phyloP scores from a whole-genome alignment of 495 filamentous ascomycete species.

The Achaetomiella virescens region DNA sequence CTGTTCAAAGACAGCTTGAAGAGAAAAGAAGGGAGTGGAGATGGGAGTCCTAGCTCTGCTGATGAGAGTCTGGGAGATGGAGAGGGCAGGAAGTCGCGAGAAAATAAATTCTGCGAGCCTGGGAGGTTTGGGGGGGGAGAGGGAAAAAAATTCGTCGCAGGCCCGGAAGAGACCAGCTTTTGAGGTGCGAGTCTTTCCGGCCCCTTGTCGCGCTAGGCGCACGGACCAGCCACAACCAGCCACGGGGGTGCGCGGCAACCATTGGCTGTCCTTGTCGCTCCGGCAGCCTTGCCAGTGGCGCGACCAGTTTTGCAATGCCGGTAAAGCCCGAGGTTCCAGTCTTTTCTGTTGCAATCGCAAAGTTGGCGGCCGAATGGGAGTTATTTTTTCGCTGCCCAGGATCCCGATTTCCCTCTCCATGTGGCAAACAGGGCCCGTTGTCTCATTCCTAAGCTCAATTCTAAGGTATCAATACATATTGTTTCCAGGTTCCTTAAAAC shows the following conservation, averaged over 20 bases:
- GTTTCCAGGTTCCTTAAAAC: no score
- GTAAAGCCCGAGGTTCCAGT: conserved; percentile 31
- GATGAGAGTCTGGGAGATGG: conserved; percentile 29
- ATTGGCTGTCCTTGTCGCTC: conserved; percentile 3
- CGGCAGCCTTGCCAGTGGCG: conserved; percentile 17
- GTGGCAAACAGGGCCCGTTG: background rate
- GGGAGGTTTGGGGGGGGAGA: conserved; percentile 24
- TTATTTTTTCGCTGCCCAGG: background rate
- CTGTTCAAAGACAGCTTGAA: conserved; percentile 43
- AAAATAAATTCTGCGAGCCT: conserved; percentile 42
- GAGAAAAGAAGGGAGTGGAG: conserved; percentile 42
- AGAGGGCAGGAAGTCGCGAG: conserved; percentile 33
- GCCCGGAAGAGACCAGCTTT: conserved; percentile 30
- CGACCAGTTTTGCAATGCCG: conserved; percentile 25
- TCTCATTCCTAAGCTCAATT: no score
- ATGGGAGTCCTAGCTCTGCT: conserved; percentile 34
- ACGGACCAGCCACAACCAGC: conserved; percentile 20
- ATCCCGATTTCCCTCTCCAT: background rate
- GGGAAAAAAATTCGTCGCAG: conserved; percentile 30
- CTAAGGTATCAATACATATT: no score
- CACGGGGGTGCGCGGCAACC: conserved; percentile 22
- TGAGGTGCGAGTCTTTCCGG: conserved; percentile 34
- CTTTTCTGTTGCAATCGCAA: conserved; percentile 6
- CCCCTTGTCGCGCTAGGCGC: conserved; percentile 27
- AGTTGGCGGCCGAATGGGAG: conserved; percentile 8